Evolutionary conservation across 2,329 filamentous ascomycete genomes (phyloP).

Genomic region (Exserohilum turcica): DNA sequence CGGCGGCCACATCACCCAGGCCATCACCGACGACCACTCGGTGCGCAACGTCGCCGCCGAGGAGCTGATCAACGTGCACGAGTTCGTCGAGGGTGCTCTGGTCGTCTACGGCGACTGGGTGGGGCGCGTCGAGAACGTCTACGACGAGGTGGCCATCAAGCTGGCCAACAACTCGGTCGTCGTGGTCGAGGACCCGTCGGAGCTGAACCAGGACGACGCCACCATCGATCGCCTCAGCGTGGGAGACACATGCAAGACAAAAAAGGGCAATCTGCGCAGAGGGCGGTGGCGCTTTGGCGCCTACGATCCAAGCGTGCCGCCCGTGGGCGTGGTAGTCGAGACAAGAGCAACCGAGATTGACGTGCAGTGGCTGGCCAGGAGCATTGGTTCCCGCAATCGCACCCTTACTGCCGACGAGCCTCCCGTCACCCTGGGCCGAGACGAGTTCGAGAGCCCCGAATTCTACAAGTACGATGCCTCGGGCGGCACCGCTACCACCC

Average conservation of each 20-base stretch:
- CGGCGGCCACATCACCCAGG: constrained; percentile 26
- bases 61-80: constrained; percentile 54
- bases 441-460: constrained; percentile 51
- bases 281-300: constrained; percentile 60
- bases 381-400: constrained; percentile 36
- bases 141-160: constrained; percentile 57
- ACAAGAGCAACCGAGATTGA: constrained; percentile 53
- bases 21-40: constrained; percentile 38
- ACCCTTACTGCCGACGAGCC: constrained; percentile 39
- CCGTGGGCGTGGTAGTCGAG: constrained; percentile 59
- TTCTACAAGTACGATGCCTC: constrained; percentile 53
- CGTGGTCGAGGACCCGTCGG: constrained; percentile 54
- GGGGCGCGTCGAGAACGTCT: constrained; percentile 57
- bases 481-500: constrained; percentile 24
- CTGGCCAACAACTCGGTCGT: constrained; percentile 61
- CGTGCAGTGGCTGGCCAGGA: constrained; percentile 60
- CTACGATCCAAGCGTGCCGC: constrained; percentile 56
- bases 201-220: constrained; percentile 47
- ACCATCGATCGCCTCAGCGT: constrained; percentile 48
- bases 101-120: constrained; percentile 63
- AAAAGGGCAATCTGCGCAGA: constrained; percentile 57
- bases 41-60: constrained; percentile 51
- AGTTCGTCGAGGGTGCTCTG: constrained; percentile 57
- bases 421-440: constrained; percentile 35
- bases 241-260: constrained; percentile 58